Base-by-base conservation (phyloP, 305 asterid genomes). In the Fraxinus latifolia region DNA sequence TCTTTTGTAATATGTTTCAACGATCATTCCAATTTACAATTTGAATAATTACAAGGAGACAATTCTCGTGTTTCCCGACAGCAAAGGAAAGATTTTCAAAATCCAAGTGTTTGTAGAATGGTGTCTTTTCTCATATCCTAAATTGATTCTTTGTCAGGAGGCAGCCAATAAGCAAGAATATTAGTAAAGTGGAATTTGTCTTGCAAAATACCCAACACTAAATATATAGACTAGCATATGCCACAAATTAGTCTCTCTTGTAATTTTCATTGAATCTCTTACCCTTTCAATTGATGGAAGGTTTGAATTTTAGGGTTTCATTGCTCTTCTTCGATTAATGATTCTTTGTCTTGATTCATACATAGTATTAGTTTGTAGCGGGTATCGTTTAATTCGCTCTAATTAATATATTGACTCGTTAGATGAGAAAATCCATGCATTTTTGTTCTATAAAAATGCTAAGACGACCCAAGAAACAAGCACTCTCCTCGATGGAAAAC, bases 11-110 rank as follows among this genome's bases (percentile, higher is more conserved):
- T 4, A 60, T 7, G 32, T 8, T 21, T 29, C 32, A 19, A 62
- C 33, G 72, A 25, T 65, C 15, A 31, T 82, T 21, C 58, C 58
- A 72, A 19, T 55, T 9, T 80, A 67, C 81, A 84, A 82, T 34
- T 44, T 70, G 80, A 29, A 84, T 88, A 84, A 85, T 82, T 23
- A 79, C 79, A 15, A 82, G 83, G 68, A 31, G 90, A 88, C 87
- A 84, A 84, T 68, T 79, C 19, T 55, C 79, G 39, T 77, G 91
- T 86, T 85, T 88, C 90, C 89, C 85, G 87, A 85, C 87, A 79
- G 86, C 77, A 17, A 67, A 85, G 80, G 67, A 84, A 82, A 82
- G 89, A 87, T 88, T 86, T 90, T 80, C 90, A 81, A 87, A 79
- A 87, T 84, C 92, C 80, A 75, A 84, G 79, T 87, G 81, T 81